phyloP scores from a whole-genome alignment of 805 yeast species.

The Cyberlindnera galapagoensis region DNA sequence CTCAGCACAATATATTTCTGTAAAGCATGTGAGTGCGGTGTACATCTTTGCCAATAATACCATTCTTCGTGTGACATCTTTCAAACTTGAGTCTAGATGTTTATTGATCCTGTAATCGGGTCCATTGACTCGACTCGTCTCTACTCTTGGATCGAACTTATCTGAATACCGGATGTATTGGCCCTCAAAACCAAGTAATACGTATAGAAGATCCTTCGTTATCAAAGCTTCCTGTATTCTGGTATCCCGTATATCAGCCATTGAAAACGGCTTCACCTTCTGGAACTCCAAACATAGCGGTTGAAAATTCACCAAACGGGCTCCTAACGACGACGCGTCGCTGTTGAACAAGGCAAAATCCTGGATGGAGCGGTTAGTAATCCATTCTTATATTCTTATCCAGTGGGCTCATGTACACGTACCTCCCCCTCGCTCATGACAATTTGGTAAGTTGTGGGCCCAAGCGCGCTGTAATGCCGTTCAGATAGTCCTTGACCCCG shows the following conservation, averaged over 20 bases:
- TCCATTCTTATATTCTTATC: too few relatives aligned
- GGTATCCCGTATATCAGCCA: conserved; percentile 39
- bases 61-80: conserved; percentile 58
- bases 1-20: conserved; percentile 49
- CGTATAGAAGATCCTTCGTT: conserved; percentile 60
- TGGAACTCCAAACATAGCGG: conserved; percentile 27
- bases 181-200: conserved; percentile 73
- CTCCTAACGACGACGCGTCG: conserved; percentile 21
- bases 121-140: conserved; percentile 44
- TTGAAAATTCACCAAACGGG: conserved; percentile 28
- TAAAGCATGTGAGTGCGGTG: conserved; percentile 50
- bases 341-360: conserved; percentile 22
- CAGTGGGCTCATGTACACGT: too few relatives aligned
- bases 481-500: too few relatives aligned
- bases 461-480: too few relatives aligned
- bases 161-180: conserved; percentile 64
- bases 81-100: conserved; percentile 65
- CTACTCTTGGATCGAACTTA: conserved; percentile 41
- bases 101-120: conserved; percentile 73
- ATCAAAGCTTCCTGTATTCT: conserved; percentile 69
- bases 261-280: conserved; percentile 36
- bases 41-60: conserved; percentile 59
- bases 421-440: too few relatives aligned
- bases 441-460: too few relatives aligned
- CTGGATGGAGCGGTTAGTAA: conserved; percentile 8